Evolutionary conservation across 106 monocot genomes (phyloP).

Genomic region (Allium sativum): DNA sequence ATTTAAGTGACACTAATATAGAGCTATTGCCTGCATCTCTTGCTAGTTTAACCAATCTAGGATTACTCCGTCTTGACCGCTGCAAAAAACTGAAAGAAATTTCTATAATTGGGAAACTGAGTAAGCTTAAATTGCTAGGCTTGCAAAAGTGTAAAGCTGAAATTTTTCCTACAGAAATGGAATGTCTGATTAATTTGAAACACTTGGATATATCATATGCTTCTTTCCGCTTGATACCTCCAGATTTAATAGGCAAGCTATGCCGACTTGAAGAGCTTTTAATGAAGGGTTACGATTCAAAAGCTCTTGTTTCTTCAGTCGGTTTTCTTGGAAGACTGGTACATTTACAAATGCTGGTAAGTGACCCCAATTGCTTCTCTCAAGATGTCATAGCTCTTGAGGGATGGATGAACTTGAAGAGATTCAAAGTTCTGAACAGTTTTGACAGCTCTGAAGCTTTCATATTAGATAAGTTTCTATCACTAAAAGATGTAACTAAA

Average conservation of each 20-base stretch:
- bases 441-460: not conserved
- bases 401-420: constrained; percentile 1
- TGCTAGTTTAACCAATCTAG: constrained; percentile 13
- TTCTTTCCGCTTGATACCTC: constrained; percentile 1
- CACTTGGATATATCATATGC: not conserved
- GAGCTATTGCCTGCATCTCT: constrained; percentile 19
- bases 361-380: constrained; percentile 2
- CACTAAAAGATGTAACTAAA: constrained; percentile 1
- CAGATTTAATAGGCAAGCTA: constrained; percentile 7
- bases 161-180: constrained; percentile 13
- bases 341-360: constrained; percentile 12
- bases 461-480: constrained; percentile 1
- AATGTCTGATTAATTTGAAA: constrained; percentile 10
- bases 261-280: constrained; percentile 17
- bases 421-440: constrained; percentile 10
- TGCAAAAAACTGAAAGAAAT: not conserved
- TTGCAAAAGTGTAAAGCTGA: constrained; percentile 3
- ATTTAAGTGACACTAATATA: constrained; percentile 15
- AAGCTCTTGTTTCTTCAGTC: constrained; percentile 6
- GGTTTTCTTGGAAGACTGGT: constrained; percentile 9
- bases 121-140: constrained; percentile 11
- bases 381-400: not conserved
- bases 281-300: constrained; percentile 3
- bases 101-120: constrained; percentile 10
- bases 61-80: constrained; percentile 9